Percentiles rank a stretch among this genome's conserved stretches.
These are phyloP conservation scores for Saccharomyces pastorianus DNA, from an alignment of 1,139 yeast species.

Conservation along the genomic window DNA sequence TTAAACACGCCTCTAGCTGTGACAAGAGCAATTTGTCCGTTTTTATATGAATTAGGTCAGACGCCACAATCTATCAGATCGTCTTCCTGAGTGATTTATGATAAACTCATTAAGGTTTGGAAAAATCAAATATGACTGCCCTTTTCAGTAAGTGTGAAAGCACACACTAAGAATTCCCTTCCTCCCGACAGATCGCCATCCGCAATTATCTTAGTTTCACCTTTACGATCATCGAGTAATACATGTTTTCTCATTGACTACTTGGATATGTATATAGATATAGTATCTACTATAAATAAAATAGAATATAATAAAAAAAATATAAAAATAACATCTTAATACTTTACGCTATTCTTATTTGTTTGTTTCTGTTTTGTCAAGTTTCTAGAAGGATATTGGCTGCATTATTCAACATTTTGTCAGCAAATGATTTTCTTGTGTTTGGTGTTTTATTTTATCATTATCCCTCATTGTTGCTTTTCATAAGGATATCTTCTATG, in stretches of 20 bases:
- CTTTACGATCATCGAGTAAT: slow-evolving; percentile 73
- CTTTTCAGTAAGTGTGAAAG: slow-evolving; percentile 68
- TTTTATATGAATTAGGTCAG: slow-evolving; percentile 85
- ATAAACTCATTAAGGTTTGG: slow-evolving; percentile 78
- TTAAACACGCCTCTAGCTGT: slow-evolving; percentile 84
- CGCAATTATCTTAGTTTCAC: slow-evolving; percentile 63
- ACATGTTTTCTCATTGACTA: slow-evolving; percentile 73
- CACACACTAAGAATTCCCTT: slow-evolving; percentile 71
- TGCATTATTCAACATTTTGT: too few species aligned
- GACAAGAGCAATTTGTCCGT: slow-evolving; percentile 80
- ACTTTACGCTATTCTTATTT: too few species aligned
- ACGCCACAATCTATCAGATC: slow-evolving; percentile 74
- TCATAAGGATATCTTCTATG: too few species aligned
- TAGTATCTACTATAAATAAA: too few species aligned
- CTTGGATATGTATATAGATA: slow-evolving; percentile 22
- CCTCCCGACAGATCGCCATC: slow-evolving; percentile 66
- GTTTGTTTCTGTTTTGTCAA: too few species aligned
- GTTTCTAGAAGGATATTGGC: too few species aligned
- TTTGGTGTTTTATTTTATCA: too few species aligned
- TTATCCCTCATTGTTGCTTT: too few species aligned
- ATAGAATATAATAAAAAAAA: too few species aligned
- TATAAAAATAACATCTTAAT: too few species aligned
- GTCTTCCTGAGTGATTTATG: slow-evolving; percentile 69
- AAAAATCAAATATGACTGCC: slow-evolving; percentile 75
- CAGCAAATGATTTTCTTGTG: too few species aligned